Conservation (phyloP, 2,329 filamentous ascomycete genomes). For the Aspergillus uvarum region DNA sequence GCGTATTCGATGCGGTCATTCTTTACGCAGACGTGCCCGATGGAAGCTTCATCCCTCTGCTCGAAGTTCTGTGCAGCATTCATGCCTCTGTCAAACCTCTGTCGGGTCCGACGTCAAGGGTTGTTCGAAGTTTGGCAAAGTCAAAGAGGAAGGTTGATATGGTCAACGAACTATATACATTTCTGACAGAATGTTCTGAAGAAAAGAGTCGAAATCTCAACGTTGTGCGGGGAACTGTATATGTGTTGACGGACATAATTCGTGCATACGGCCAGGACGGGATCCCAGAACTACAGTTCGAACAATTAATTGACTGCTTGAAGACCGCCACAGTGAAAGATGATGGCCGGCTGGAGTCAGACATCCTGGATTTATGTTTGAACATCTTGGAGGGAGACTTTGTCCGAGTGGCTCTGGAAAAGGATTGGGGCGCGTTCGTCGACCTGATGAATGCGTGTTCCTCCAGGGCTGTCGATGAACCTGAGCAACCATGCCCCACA, state of each 20-base stretch:
- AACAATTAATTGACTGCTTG: slow-evolving; percentile 38
- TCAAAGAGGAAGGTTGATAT: slow-evolving; percentile 41
- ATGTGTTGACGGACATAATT: slow-evolving; percentile 43
- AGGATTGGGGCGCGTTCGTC: slow-evolving; percentile 36
- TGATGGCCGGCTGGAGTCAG: slow-evolving; percentile 40
- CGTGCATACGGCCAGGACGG: slow-evolving; percentile 41
- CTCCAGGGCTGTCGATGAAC: slow-evolving; percentile 32
- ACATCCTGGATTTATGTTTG: slow-evolving; percentile 42
- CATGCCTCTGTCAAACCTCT: slow-evolving; percentile 46
- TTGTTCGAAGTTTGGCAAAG: slow-evolving; percentile 43
- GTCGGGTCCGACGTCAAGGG: slow-evolving; percentile 44
- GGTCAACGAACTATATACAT: slow-evolving; percentile 38
- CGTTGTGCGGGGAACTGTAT: slow-evolving; percentile 41
- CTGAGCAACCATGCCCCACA: slow-evolving; percentile 20
- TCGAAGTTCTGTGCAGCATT: slow-evolving; percentile 47
- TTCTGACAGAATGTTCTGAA: slow-evolving; percentile 35
- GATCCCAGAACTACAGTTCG: slow-evolving; percentile 40
- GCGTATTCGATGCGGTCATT: slow-evolving; percentile 45
- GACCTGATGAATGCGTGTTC: slow-evolving; percentile 38
- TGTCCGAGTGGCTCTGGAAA: slow-evolving; percentile 30
- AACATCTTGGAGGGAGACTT: slow-evolving; percentile 43
- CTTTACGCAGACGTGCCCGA: slow-evolving; percentile 42
- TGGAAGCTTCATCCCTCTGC: slow-evolving; percentile 36
- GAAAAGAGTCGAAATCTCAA: slow-evolving; percentile 41
- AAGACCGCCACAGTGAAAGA: slow-evolving; percentile 35